Evolutionary conservation across 1,284 basidiomycete species (phyloP), one percentile per base, ranked within the genome.

Genomic region (Ganoderma resinaceum): DNA sequence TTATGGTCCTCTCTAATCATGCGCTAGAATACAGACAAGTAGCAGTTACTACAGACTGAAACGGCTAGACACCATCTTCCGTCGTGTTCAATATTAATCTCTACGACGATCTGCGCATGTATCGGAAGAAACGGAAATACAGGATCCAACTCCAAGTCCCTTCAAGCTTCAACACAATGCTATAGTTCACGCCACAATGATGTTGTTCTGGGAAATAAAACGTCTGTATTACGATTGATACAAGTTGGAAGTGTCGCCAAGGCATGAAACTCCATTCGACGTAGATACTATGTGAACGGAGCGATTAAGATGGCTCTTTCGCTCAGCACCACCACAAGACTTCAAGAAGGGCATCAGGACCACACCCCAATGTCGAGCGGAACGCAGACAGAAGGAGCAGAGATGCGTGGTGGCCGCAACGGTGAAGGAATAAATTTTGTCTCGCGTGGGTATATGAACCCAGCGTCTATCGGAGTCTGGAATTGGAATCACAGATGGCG

Each of bases 201-300:
- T n/a, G n/a, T n/a, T n/a, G n/a, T n/a, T n/a, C n/a, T n/a, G n/a
- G n/a, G n/a, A n/a, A n/a, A n/a, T n/a, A n/a, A n/a, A n/a, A n/a
- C n/a, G n/a, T n/a, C n/a, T 59, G 20, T 23, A 40, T 40, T 33
- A 35, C 42, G 31, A 38, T 61, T 55, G 5, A 65, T 64, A 55
- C 11, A 63, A 38, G 23, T 40, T 55, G 37, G 49, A 65, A 42
- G 66, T 91, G 85, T 92, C 71, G 88, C 91, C 91, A 79, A 86
- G 82, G 83, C 89, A 92, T 92, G 91, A 93, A 93, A 92, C 91
- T 91, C 91, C 85, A 86, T 82, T 86, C 87, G 74, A 85, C 90
- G 89, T 92, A 78, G 79, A 77, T 75, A 75, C 77, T 74, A 80
- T 83, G 90, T 86, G 87, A 88, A 89, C 80, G 83, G 89, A 92